phyloP scores from a whole-genome alignment of 2,329 filamentous ascomycete genomes.

The Botrytis fragariae region DNA sequence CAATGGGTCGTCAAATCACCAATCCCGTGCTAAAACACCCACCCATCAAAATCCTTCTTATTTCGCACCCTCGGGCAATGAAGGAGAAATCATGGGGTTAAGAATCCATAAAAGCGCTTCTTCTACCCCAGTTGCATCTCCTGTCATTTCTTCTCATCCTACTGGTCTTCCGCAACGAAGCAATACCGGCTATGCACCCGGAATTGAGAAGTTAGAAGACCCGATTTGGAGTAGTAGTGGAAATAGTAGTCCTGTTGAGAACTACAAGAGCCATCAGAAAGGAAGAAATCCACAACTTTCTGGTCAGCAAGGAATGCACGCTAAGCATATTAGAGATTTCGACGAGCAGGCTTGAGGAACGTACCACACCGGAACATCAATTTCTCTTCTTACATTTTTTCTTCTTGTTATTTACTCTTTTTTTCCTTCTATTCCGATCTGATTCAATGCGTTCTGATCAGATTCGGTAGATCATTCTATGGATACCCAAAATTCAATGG shows the following conservation, averaged over 20 bases:
- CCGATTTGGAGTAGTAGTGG: background rate
- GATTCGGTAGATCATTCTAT: background rate
- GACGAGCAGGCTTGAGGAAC: background rate
- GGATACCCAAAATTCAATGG: background rate
- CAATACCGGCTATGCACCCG: background rate
- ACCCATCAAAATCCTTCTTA: background rate
- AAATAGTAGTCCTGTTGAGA: background rate
- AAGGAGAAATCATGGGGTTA: background rate
- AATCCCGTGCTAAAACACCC: background rate
- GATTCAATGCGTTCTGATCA: background rate
- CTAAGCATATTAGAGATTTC: slow-evolving; percentile 16
- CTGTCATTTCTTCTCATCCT: background rate
- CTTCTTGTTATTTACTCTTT: background rate
- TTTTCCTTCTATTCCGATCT: background rate
- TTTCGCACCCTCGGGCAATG: background rate
- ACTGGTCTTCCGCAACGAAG: background rate
- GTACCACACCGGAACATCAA: background rate
- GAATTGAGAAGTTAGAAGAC: slow-evolving; percentile 11
- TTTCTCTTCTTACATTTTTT: background rate
- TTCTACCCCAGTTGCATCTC: background rate
- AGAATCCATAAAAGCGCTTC: slow-evolving; percentile 6
- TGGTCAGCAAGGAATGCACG: background rate
- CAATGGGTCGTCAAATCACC: background rate
- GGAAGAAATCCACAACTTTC: background rate
- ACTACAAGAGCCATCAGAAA: background rate